phyloP scores from a whole-genome alignment of 2,329 filamentous ascomycete genomes.

The Calonectria leucothoes region DNA sequence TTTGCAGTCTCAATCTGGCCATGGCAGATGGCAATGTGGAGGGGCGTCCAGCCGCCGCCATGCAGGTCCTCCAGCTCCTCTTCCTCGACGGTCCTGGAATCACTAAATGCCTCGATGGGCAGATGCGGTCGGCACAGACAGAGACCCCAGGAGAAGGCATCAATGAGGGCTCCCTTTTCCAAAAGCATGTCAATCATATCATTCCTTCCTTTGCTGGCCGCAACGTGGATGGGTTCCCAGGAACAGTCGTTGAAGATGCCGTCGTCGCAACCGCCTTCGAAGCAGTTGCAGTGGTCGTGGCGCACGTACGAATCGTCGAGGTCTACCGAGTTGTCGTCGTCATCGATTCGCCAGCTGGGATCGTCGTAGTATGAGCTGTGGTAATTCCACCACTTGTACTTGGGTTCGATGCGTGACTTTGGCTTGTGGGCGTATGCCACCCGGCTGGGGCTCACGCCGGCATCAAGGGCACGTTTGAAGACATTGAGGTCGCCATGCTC shows the following conservation, averaged over 20 bases:
- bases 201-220: constrained; percentile 41
- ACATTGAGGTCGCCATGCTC: constrained; percentile 36
- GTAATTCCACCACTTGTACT: constrained; percentile 43
- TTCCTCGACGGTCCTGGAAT: constrained; percentile 40
- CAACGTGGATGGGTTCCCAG: constrained; percentile 42
- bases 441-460: constrained; percentile 37
- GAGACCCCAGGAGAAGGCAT: constrained; percentile 41
- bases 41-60: constrained; percentile 42
- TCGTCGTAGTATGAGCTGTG: constrained; percentile 43
- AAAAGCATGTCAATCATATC: constrained; percentile 42
- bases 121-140: constrained; percentile 42
- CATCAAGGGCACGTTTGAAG: constrained; percentile 38
- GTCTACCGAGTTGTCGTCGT: constrained; percentile 41
- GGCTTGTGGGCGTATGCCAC: constrained; percentile 40
- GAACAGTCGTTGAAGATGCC: constrained; percentile 44
- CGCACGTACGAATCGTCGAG: constrained; percentile 38
- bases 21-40: constrained; percentile 43
- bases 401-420: constrained; percentile 37
- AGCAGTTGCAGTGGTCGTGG: constrained; percentile 41
- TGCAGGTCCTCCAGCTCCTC: constrained; percentile 42
- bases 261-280: constrained; percentile 41
- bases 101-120: constrained; percentile 39
- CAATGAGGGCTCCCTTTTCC: constrained; percentile 36
- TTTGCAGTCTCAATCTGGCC: constrained; percentile 38
- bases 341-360: constrained; percentile 38